A percentile compares a stretch with the other conserved stretches of the same genome.
phyloP scores from a whole-genome alignment of 495 filamentous ascomycete species.

The Xylaria curta region DNA sequence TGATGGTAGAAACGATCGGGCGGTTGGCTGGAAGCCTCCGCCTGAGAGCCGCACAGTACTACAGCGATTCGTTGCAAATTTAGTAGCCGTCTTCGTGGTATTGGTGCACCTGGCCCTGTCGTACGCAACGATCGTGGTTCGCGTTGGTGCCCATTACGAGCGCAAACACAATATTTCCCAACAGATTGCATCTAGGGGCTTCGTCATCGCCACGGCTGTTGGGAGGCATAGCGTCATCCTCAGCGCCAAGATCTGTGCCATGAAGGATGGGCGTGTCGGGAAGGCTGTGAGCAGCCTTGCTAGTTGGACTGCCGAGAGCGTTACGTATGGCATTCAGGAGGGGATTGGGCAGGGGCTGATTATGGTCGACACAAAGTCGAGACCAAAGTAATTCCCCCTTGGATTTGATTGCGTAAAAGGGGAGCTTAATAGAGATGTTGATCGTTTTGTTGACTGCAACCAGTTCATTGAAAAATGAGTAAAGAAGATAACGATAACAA shows the following conservation, averaged over 20 bases:
- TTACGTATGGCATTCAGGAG: conserved; percentile 68
- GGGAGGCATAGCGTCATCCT: conserved; percentile 59
- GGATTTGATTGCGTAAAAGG: neutral
- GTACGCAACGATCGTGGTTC: conserved; percentile 61
- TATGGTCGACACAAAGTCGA: conserved; percentile 45
- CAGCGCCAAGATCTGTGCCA: conserved; percentile 54
- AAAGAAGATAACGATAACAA: neutral
- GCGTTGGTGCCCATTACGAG: conserved; percentile 64
- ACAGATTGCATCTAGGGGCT: conserved; percentile 53
- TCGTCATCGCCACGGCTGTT: conserved; percentile 59
- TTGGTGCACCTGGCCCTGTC: conserved; percentile 63
- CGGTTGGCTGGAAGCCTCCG: conserved; percentile 27
- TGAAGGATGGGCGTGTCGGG: conserved; percentile 65
- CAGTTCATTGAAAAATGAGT: neutral
- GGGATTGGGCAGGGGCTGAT: conserved; percentile 67
- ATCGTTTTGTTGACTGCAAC: neutral
- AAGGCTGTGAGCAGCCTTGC: conserved; percentile 56
- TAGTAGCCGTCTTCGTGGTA: conserved; percentile 63
- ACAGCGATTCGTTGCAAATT: conserved; percentile 62
- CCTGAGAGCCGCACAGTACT: conserved; percentile 51
- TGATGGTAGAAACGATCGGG: neutral
- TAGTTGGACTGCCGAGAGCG: conserved; percentile 63
- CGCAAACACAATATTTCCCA: conserved; percentile 67
- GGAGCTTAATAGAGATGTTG: neutral
- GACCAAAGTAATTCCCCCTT: neutral